phyloP scores from a whole-genome alignment of 805 yeast species.

The Teunomyces kruisii region DNA sequence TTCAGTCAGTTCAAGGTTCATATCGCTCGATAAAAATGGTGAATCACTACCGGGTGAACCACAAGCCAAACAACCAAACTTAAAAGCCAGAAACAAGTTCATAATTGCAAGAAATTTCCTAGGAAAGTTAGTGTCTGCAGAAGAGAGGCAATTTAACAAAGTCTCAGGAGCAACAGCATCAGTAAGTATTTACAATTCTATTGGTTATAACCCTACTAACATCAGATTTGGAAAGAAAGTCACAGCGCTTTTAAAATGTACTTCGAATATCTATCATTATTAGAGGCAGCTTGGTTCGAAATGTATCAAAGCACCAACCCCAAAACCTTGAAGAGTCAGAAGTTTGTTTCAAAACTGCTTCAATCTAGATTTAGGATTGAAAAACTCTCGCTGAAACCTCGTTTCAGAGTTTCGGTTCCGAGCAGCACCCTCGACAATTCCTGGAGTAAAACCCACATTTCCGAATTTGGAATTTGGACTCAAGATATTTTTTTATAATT shows the following conservation, averaged over 20 bases:
- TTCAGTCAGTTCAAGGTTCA: background rate
- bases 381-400: background rate
- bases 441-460: conserved; percentile 1
- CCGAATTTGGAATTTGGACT: conserved; percentile 3
- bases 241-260: conserved; percentile 11
- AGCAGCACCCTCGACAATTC: background rate
- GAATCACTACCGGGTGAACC: background rate
- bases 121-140: conserved; percentile 10
- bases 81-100: conserved; percentile 17
- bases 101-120: conserved; percentile 20
- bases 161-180: conserved; percentile 12
- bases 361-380: background rate
- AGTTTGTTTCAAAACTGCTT: background rate
- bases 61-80: background rate
- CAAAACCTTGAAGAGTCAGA: background rate
- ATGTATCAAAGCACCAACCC: background rate
- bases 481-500: conserved; percentile 1
- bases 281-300: conserved; percentile 10
- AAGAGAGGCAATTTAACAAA: conserved; percentile 9
- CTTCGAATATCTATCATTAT: conserved; percentile 13
- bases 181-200: conserved; percentile 1
- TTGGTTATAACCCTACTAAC: conserved; percentile 9
- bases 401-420: background rate
- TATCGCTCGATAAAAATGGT: background rate
- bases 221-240: conserved; percentile 19